Evolutionary conservation across 805 yeast genomes (phyloP), one percentile per base, ranked within the genome.

Genomic region (Myxozyma geophila): DNA sequence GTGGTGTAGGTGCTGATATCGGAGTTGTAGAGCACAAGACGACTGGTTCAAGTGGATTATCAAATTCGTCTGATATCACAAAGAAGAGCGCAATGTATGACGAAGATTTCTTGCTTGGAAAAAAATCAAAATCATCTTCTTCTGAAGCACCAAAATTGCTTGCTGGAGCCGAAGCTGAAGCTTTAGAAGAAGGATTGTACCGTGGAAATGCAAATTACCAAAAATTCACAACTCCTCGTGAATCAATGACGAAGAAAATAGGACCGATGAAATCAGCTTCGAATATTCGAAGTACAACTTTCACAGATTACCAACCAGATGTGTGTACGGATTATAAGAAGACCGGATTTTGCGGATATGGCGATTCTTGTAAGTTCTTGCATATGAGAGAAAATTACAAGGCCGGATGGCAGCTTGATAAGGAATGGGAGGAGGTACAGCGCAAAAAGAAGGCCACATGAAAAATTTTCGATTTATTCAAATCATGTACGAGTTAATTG

Each of bases 301-400:
- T 87, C 1, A 81, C 88, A 44, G 99, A 95, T 72, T 95, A 87
- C 72, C 97, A 90, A 73, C 92, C 96, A 0, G 98, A 95, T 72
- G 87, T 95, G 1, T 95, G 99, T 74, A 95, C 93, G 72, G 98
- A 95, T 75, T 95, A 83, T 75, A 83, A 85, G 63, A 89, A 88
- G 69, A 92, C 96, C 0, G 99, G 99, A 0, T 92, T 86, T 73
- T 95, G 99, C 80, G 98, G 98, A 6, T 95, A 88, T 74, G 99
- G 99, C 8, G 99, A 95, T 71, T 88, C 95, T 41, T 95, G 99
- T 78, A 95, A 95, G 77, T 95, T 95, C 74, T 74, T 93, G 41
- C 99, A 95, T 74, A 84, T 90, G 15, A 78, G 99, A 75, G 98
- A 90, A 70, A 96, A 90, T 72, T 88, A 87, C 76, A 83, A 81